Evolutionary conservation across 1,284 basidiomycete species (phyloP).

Genomic region (Boletus semigastroideus): DNA sequence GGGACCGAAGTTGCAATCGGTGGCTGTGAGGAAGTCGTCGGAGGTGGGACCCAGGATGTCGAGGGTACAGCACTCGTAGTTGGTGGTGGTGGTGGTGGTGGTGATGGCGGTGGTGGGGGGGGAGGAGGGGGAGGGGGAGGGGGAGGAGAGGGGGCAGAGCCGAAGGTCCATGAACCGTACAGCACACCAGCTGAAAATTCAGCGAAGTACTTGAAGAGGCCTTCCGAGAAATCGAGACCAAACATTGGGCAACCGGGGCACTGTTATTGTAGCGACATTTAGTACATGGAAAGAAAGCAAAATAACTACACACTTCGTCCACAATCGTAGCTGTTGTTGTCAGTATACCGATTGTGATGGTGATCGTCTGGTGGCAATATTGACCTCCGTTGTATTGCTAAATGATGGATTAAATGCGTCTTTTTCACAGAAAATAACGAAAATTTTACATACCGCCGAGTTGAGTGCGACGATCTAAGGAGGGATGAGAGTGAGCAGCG

Average conservation of each 20-base stretch:
- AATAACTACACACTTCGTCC: conserved; percentile 46
- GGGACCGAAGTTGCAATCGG: conserved; percentile 25
- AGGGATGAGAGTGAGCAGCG: not conserved
- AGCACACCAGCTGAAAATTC: conserved; percentile 40
- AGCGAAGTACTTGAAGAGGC: conserved; percentile 53
- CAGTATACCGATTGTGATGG: conserved; percentile 55
- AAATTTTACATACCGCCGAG: conserved; percentile 17
- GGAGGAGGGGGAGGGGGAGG: conserved; percentile 21
- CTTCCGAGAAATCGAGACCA: conserved; percentile 33
- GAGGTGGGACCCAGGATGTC: conserved; percentile 15
- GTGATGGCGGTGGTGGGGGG: conserved; percentile 21
- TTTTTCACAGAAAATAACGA: not conserved
- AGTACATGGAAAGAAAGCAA: not conserved
- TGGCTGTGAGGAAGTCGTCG: conserved; percentile 29
- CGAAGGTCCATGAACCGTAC: conserved; percentile 41
- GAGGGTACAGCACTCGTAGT: conserved; percentile 11
- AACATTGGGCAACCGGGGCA: conserved; percentile 52
- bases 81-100: conserved; percentile 18
- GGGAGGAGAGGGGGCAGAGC: conserved; percentile 20
- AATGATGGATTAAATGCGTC: conserved; percentile 7
- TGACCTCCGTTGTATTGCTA: conserved; percentile 43
- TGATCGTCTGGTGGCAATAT: conserved; percentile 54
- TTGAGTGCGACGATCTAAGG: conserved; percentile 37
- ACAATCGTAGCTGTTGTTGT: conserved; percentile 49
- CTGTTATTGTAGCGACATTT: conserved; percentile 23